phyloP scores from a whole-genome alignment of 129 eudicot genomes.

The Pulicaria dysenterica region DNA sequence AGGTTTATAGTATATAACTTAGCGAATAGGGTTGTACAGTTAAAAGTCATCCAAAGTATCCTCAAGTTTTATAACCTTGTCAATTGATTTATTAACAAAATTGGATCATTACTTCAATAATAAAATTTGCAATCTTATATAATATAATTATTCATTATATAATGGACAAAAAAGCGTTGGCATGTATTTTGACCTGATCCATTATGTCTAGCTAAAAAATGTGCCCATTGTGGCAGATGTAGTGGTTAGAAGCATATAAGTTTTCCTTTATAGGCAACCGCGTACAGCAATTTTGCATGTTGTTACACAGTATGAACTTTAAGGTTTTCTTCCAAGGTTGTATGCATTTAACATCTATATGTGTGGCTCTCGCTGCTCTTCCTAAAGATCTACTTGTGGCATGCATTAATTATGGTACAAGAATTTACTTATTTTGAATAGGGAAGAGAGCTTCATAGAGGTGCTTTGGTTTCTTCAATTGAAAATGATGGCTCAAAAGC shows the following conservation, averaged over 20 bases:
- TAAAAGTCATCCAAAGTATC: too few species aligned
- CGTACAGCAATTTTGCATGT: neutral
- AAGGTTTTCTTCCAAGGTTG: neutral
- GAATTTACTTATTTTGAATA: conserved; percentile 35
- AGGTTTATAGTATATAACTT: neutral
- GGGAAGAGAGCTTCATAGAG: conserved; percentile 36
- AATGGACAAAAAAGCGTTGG: neutral
- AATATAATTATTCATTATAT: neutral
- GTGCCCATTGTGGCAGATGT: neutral
- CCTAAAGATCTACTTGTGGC: neutral
- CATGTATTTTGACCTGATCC: neutral
- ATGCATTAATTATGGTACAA: conserved; percentile 16
- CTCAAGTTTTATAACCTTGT: neutral
- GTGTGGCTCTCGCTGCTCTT: neutral
- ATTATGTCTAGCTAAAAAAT: too few species aligned
- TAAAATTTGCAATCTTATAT: too few species aligned
- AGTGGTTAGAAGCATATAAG: neutral
- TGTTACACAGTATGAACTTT: neutral
- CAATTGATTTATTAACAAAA: conserved; percentile 1
- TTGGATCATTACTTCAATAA: too few species aligned
- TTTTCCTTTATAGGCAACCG: neutral
- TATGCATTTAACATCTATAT: neutral
- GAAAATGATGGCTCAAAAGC: conserved; percentile 30
- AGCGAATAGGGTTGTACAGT: neutral
- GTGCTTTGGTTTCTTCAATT: conserved; percentile 25